These are phyloP conservation scores for Heracleum sosnowskyi DNA, from an alignment of 129 eudicot genomes.

Conservation along the genomic window DNA sequence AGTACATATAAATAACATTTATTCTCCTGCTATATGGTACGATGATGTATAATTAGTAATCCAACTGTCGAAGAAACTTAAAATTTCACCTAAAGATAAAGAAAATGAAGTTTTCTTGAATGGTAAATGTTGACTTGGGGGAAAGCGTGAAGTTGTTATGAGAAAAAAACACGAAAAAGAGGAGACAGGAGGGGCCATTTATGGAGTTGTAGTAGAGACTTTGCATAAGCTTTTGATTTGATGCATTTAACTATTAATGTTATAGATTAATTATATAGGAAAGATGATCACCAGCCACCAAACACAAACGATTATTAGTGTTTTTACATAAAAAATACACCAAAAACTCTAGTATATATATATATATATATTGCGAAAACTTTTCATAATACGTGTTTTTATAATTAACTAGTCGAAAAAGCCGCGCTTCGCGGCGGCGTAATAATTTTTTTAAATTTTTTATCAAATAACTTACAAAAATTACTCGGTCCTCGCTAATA, in stretches of 20 bases:
- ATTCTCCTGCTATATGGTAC: neutral
- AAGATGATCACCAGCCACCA: too few species aligned
- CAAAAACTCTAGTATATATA: too few species aligned
- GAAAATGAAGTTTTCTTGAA: neutral
- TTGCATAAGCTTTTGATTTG: constrained; percentile 1
- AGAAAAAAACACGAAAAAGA: neutral
- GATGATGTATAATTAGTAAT: neutral
- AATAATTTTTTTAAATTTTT: too few species aligned
- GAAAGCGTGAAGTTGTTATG: neutral
- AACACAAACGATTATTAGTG: too few species aligned
- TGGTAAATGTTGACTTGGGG: neutral
- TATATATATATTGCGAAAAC: too few species aligned
- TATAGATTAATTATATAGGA: too few species aligned
- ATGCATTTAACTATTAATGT: neutral
- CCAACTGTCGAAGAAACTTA: neutral
- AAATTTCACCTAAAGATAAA: neutral
- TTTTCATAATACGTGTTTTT: too few species aligned
- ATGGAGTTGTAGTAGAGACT: neutral
- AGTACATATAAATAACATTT: neutral
- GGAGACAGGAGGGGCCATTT: neutral
- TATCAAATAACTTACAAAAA: too few species aligned
- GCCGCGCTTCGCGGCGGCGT: too few species aligned
- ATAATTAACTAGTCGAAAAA: too few species aligned
- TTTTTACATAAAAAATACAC: too few species aligned
- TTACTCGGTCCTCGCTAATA: too few species aligned